Conservation (phyloP, 805 yeast genomes). For the Alloascoidea africana region DNA sequence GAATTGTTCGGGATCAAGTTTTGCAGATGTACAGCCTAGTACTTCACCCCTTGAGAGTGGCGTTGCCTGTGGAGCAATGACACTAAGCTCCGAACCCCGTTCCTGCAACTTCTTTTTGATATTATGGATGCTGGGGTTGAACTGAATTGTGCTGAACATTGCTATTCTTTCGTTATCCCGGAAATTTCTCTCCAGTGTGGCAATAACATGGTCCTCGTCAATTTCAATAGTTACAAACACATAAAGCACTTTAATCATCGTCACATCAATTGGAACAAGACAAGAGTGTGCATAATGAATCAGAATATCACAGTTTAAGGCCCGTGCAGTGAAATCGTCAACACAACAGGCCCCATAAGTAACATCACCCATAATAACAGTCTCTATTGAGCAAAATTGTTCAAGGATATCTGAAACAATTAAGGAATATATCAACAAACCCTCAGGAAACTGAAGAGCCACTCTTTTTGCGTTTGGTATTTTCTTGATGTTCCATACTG, state of each 20-base stretch:
- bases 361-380: slow-evolving; percentile 95
- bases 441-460: slow-evolving; percentile 96
- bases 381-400: slow-evolving; percentile 79
- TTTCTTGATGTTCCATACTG: slow-evolving; percentile 83
- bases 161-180: slow-evolving; percentile 49
- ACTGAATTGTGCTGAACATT: slow-evolving; percentile 89
- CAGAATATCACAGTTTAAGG: slow-evolving; percentile 85
- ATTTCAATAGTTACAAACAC: slow-evolving; percentile 89
- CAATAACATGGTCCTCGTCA: slow-evolving; percentile 67
- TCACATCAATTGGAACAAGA: slow-evolving; percentile 86
- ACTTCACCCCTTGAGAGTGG: slow-evolving; percentile 95
- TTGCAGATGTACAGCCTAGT: slow-evolving; percentile 88
- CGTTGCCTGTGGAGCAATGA: slow-evolving; percentile 78
- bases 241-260: slow-evolving; percentile 82
- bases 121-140: slow-evolving; percentile 86
- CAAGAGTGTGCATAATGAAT: slow-evolving; percentile 97
- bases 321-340: slow-evolving; percentile 88
- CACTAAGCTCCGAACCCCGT: slow-evolving; percentile 30
- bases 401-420: slow-evolving; percentile 85
- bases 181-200: slow-evolving; percentile 64
- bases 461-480: slow-evolving; percentile 55
- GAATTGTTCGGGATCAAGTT: slow-evolving; percentile 41
- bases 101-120: slow-evolving; percentile 36
- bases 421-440: slow-evolving; percentile 74
- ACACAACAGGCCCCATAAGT: slow-evolving; percentile 98